A percentile compares a stretch with the other conserved stretches of the same genome.
Conservation (phyloP, 2,329 filamentous ascomycete species). For the Trichoderma sp. region DNA sequence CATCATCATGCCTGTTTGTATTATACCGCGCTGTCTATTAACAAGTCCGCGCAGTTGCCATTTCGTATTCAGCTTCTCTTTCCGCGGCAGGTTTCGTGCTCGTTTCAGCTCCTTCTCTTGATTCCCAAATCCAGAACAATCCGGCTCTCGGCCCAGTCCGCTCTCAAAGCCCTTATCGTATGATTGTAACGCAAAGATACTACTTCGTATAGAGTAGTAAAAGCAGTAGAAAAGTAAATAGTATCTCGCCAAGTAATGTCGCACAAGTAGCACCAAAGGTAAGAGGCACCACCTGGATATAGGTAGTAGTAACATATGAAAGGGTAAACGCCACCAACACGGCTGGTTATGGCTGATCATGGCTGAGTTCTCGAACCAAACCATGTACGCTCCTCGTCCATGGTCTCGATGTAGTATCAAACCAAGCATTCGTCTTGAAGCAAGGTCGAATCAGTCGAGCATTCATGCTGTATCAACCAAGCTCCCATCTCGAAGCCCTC, state of each 20-base stretch:
- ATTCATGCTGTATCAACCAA: too few relatives aligned
- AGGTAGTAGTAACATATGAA: background rate
- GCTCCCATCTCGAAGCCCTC: conserved; percentile 15
- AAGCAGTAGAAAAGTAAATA: background rate
- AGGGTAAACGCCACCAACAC: background rate
- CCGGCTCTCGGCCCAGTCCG: background rate
- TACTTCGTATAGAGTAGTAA: background rate
- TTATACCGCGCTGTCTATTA: background rate
- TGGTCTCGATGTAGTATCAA: conserved; percentile 9
- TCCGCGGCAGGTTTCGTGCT: background rate
- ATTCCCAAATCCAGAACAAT: background rate
- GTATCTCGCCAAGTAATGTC: conserved; percentile 11
- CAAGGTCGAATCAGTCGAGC: conserved; percentile 49
- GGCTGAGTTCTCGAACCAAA: background rate
- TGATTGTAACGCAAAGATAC: background rate
- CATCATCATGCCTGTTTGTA: background rate
- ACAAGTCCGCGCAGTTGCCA: background rate
- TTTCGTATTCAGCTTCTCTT: background rate
- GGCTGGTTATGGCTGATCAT: background rate
- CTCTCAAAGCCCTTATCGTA: background rate
- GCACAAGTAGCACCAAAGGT: conserved; percentile 2
- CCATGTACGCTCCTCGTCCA: background rate
- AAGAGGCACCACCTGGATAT: background rate
- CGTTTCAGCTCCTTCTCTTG: background rate
- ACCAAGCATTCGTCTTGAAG: conserved; percentile 65